Percentiles rank a stretch among this genome's conserved stretches.
Conservation (phyloP, 768 basidiomycete species). For the Hydnomerulius pinastri region DNA sequence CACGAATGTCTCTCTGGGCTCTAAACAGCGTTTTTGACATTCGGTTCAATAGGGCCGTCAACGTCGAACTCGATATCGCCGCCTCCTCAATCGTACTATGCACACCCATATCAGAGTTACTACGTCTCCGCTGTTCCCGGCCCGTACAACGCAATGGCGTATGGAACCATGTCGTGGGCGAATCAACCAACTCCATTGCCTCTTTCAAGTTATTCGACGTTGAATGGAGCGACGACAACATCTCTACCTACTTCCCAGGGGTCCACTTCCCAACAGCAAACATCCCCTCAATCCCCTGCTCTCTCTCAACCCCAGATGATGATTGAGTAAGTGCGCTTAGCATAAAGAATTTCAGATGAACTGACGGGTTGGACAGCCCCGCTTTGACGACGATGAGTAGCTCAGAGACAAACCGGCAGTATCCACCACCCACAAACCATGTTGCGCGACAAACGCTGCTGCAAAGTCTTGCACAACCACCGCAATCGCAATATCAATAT, state of each 20-base stretch:
- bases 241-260: constrained; percentile 32
- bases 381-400: constrained; percentile 60
- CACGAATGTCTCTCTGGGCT: constrained; percentile 2
- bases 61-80: constrained; percentile 42
- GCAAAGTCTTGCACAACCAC: constrained; percentile 36
- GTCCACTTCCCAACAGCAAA: constrained; percentile 33
- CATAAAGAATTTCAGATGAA: too few species aligned
- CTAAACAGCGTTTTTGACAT: constrained; percentile 12
- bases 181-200: constrained; percentile 47
- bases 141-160: constrained; percentile 56
- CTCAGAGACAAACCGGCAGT: constrained; percentile 46
- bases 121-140: constrained; percentile 42
- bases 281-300: constrained; percentile 27
- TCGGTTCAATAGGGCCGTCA: constrained; percentile 34
- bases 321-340: constrained; percentile 63
- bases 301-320: constrained; percentile 45
- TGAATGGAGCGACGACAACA: constrained; percentile 72
- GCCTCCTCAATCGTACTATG: constrained; percentile 43
- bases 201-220: constrained; percentile 72
- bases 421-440: constrained; percentile 45
- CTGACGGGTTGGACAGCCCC: constrained; percentile 56
- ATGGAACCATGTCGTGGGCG: constrained; percentile 53
- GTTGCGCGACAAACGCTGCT: constrained; percentile 36
- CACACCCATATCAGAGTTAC: constrained; percentile 42
- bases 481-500: constrained; percentile 40